Base-by-base conservation (phyloP, 331 rosid species). In the Dryas integrifolia region DNA sequence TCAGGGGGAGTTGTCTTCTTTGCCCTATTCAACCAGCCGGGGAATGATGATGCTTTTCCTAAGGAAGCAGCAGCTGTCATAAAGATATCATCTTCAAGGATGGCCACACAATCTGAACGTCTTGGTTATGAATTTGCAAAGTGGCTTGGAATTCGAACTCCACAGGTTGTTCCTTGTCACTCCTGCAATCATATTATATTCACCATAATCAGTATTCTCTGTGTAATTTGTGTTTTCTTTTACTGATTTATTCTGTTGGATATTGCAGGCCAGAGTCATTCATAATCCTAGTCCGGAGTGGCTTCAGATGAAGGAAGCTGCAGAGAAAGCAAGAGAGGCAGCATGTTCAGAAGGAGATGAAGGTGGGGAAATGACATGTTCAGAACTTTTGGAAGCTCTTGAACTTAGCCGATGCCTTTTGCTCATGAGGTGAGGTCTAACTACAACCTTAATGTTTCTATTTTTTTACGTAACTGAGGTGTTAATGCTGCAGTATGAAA, bases 1-100 rank as follows among this genome's bases (percentile, higher is more conserved):
- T 92, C 97, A 7, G 96, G 98, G 57, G 98, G 98, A 74, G 98
- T 92, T 72, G 98, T 92, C 75, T 92, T 92, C 88, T 92, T 92
- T 83, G 96, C 96, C 75, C 79, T 92, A 48, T 92, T 90, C 82
- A 85, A 81, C 77, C 80, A 75, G 66, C 81, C 74, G 43, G 86
- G 77, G 70, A 84, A 70, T 24, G 81, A 77, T 30, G 88, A 82
- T 56, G 52, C 72, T 69, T 50, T 15, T 60, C 74, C 88, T 6
- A 86, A 82, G 82, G 98, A 90, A 79, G 98, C 86, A 8, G 97
- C 96, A 14, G 96, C 96, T 73, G 97, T 89, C 70, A 88, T 90
- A 73, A 90, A 92, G 85, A 88, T 92, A 73, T 81, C 97, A 51
- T 86, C 98, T 39, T 87, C 98, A 15, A 92, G 98, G 84, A 90